Percentiles rank a stretch among this genome's conserved stretches.
These are phyloP conservation scores for Entomophthora muscae DNA, from an alignment of 371 early-diverging fungal genomes.

Conservation along the genomic window DNA sequence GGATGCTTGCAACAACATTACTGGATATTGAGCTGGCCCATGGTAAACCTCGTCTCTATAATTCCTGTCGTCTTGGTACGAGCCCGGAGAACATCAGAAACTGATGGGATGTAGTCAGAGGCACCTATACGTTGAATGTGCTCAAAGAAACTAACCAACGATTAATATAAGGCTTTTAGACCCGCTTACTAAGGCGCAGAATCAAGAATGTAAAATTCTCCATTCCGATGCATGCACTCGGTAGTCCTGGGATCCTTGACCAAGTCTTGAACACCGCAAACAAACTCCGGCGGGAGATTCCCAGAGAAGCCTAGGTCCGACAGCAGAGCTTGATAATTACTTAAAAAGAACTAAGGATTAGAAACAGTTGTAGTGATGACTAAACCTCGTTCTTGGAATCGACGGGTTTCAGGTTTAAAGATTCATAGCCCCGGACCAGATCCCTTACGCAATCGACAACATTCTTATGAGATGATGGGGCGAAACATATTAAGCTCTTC, in stretches of 20 bases:
- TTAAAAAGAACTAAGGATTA: conserved; percentile 14
- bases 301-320: conserved; percentile 31
- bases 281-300: conserved; percentile 27
- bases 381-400: conserved; percentile 21
- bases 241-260: conserved; percentile 46
- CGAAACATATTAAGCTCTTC: conserved; percentile 60
- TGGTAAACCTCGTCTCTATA: conserved; percentile 43
- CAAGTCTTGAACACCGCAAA: conserved; percentile 37
- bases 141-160: conserved; percentile 24
- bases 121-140: conserved; percentile 31
- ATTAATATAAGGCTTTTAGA: conserved; percentile 13
- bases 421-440: conserved; percentile 36
- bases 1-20: conserved; percentile 12
- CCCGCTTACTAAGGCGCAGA: conserved; percentile 48
- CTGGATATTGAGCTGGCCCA: conserved; percentile 47
- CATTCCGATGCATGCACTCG: conserved; percentile 30
- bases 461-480: conserved; percentile 59
- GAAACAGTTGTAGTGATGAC: neutral
- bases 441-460: conserved; percentile 51
- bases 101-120: conserved; percentile 33
- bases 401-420: conserved; percentile 28
- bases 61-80: conserved; percentile 75
- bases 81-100: conserved; percentile 60
- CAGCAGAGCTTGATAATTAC: conserved; percentile 21
- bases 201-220: conserved; percentile 67